Base-by-base conservation (phyloP, 768 basidiomycete genomes). In the Xerocomellus amylosporus region DNA sequence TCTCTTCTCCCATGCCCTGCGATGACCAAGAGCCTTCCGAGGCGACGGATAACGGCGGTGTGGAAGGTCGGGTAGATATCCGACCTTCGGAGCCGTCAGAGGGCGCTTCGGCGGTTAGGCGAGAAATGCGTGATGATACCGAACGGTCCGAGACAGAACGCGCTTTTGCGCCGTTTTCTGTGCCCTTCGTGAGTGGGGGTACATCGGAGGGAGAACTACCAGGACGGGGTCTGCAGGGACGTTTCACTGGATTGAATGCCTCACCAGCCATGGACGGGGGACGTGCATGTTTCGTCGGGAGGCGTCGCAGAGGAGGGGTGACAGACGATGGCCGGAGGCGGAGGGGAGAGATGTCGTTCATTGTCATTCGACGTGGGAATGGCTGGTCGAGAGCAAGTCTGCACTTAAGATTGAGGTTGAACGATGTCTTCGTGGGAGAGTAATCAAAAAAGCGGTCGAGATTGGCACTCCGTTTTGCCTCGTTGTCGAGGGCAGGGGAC, bases 381-480 rank as follows among this genome's bases (percentile, higher is more conserved):
- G 64, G 53, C 53, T 60, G 66, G 59, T 69, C 69, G 51, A 64
- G 62, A 46, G 64, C 52, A 30, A 64, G 39, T 51, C 59, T 57
- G 55, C 71, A 61, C 67, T 71, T 66, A 64, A 66, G 58, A 69
- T 66, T 43, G 54, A 62, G 57, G 60, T 67, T 57, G 55, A 74
- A 66, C 17, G 72, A 64, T 49, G 67, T 64, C 55, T 57, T 66
- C 56, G 71, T 68, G 55, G 67, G 67, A 49, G 77, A 72, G 15
- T 58, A 49, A 24, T 71, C 64, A 43, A 78, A 66, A 62, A 79
- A 79, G 44, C 48, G 68, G 26, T 64, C 59, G 15, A 79, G 71
- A 61, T 79, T 79, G 56, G 62, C 69, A 61, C 62, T 56, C 59
- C 62, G 62, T 61, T 61, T 67, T 30, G 55, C 66, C 63, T 65